Evolutionary conservation across 345 rosid species (phyloP).

Genomic region (Arabidopsis thaliana): TAIR10.1 NC_003075.7:16400501-16401000

Average conservation of each 20-base stretch:
- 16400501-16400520: conserved; percentile 97
- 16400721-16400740: conserved; percentile 81
- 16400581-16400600: background rate
- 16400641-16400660: conserved; percentile 67
- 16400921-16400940: conserved; percentile 4
- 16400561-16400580: conserved; percentile 68
- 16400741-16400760: conserved; percentile 98
- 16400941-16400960: background rate
- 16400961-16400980: conserved; percentile 58
- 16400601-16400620: conserved; percentile 10
- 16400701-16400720: conserved; percentile 72
- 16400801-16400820: conserved; percentile 96
- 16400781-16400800: conserved; percentile 89
- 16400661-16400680: conserved; percentile 57
- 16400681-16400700: conserved; percentile 64
- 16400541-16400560: conserved; percentile 74
- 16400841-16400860: conserved; percentile 81
- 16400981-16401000: conserved; percentile 98
- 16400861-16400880: conserved; percentile 68
- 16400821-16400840: conserved; percentile 65
- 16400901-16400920: conserved; percentile 7
- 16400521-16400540: conserved; percentile 78
- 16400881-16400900: conserved; percentile 61
- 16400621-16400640: conserved; percentile 26
- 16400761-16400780: conserved; percentile 78